These are phyloP conservation scores for Vaccinium macrocarpon DNA, from an alignment of 148 eudicot genomes.

Conservation along the genomic window DNA sequence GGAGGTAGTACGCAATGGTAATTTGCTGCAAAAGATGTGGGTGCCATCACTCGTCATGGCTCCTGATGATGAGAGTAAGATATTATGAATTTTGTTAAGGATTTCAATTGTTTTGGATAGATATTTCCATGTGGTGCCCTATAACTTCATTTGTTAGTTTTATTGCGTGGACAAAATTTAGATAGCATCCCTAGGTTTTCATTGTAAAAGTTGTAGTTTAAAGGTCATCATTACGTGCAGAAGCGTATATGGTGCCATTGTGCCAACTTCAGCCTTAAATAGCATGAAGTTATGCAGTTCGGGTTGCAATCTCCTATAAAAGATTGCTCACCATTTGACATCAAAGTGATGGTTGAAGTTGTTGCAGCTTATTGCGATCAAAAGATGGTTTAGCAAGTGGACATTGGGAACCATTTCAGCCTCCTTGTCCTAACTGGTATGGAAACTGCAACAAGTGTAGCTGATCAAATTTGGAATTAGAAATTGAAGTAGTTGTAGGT, in stretches of 20 bases:
- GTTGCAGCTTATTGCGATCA: background rate
- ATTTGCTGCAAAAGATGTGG: background rate
- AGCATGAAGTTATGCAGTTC: background rate
- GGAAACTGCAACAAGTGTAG: conserved; percentile 3
- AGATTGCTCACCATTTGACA: background rate
- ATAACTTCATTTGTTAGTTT: background rate
- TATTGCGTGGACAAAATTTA: background rate
- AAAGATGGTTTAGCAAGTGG: background rate
- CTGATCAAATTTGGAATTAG: background rate
- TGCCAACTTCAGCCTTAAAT: background rate
- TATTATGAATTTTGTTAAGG: background rate
- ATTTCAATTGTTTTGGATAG: background rate
- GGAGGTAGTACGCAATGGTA: background rate
- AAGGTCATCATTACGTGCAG: background rate
- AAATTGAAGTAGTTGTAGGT: background rate
- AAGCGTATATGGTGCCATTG: background rate
- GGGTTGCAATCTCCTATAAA: background rate
- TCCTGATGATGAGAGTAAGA: background rate
- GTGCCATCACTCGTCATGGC: background rate
- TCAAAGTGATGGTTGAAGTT: background rate
- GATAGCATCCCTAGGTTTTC: background rate
- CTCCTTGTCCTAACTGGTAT: background rate
- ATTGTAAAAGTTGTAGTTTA: background rate
- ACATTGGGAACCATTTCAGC: background rate
- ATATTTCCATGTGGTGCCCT: background rate